Evolutionary conservation across 1,284 basidiomycete genomes (phyloP), one percentile per base, ranked within the genome.

Genomic region (Albatrellus sp.): DNA sequence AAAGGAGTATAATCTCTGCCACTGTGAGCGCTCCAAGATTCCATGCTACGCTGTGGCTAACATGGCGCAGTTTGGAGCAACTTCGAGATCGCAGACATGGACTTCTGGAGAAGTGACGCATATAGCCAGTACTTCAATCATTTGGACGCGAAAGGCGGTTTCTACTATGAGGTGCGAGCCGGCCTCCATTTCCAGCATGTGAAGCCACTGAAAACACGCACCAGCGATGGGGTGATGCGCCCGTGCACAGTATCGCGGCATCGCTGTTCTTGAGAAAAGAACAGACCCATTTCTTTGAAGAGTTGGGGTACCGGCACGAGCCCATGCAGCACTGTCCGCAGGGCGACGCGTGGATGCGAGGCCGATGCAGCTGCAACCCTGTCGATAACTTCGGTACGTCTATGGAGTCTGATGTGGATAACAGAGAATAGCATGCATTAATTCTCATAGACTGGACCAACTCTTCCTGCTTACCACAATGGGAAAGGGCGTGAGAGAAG

Each of bases 111-210:
- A 20, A 63, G 67, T 11, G 68, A 80, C 48, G 71, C 79, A 4
- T 88, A 88, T 65, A 65, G 57, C 47, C 70, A 76, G 52, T 87
- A 74, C 68, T 87, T 88, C 58, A 71, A 80, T 17, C 65, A 70
- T 56, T 68, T 87, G 20, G 84, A 89, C 54, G 53, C 65, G 39
- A 65, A 68, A 20, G 84, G 84, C 30, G 83, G 83, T 2, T 82
- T 83, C 60, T 80, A 79, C 60, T 83, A 84, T 54, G 80, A 83
- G 72, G 69, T 69, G 41, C 20, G 54, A 20, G 13, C 20, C 30
- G 14, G 12, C 7, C 6, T 29, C 11, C 48, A 39, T 43, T 17
- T 43, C 28, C 31, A 11, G 12, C 13, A 40, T 40, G 12, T 33
- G 33, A 5, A 31, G 17, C 40, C 12, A 33, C 39, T 30, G 35